Evolutionary conservation across 176 grass and related monocot species (phyloP).

Genomic region (Triticum urartu): DNA sequence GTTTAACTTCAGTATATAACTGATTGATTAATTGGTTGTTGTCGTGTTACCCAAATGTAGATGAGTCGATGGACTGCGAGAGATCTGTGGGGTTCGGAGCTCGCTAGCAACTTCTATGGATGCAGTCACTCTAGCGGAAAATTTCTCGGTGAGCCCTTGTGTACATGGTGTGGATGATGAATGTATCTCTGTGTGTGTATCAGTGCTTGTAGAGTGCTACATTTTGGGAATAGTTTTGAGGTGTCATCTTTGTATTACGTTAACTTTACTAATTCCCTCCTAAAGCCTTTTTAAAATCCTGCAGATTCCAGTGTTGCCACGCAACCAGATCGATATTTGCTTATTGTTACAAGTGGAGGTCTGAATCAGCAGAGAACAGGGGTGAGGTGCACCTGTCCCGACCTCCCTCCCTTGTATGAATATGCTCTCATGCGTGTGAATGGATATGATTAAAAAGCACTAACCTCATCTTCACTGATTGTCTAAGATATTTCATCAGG

Average conservation of each 20-base stretch:
- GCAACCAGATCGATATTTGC: slow-evolving; percentile 59
- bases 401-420: neutral
- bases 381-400: slow-evolving; percentile 42
- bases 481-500: slow-evolving; percentile 1
- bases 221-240: neutral
- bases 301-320: slow-evolving; percentile 58
- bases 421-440: neutral
- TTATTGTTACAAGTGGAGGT: slow-evolving; percentile 82
- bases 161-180: neutral
- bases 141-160: slow-evolving; percentile 46
- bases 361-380: slow-evolving; percentile 92
- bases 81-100: slow-evolving; percentile 67
- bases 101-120: slow-evolving; percentile 58
- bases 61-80: neutral
- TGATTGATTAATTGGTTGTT: neutral
- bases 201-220: neutral
- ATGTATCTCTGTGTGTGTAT: neutral
- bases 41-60: slow-evolving; percentile 41
- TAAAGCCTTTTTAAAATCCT: slow-evolving; percentile 2
- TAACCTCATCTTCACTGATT: neutral
- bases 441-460: neutral
- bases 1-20: neutral
- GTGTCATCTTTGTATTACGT: neutral
- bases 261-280: neutral
- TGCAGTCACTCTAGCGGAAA: slow-evolving; percentile 73